Evolutionary conservation across 371 early-diverging fungal species (phyloP).

Genomic region (Apophysomyces elegans): DNA sequence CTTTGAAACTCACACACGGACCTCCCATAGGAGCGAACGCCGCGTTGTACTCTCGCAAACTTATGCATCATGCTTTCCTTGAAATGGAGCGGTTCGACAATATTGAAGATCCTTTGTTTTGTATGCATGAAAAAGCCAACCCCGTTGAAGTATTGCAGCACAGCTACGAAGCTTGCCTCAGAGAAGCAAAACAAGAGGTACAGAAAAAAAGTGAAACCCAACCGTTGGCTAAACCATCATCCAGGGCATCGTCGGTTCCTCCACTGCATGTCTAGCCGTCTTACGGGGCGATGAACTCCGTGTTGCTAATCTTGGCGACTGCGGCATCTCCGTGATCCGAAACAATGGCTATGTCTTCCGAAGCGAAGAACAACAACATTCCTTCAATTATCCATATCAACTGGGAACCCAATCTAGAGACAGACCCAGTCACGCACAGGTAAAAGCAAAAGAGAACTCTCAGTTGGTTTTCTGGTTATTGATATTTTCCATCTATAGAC

Average conservation of each 20-base stretch:
- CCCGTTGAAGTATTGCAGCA: slow-evolving; percentile 75
- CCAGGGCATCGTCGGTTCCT: slow-evolving; percentile 81
- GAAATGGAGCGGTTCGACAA: slow-evolving; percentile 73
- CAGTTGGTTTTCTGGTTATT: background rate
- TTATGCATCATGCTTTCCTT: slow-evolving; percentile 87
- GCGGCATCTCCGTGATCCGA: slow-evolving; percentile 85
- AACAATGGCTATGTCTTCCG: slow-evolving; percentile 84
- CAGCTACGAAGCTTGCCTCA: slow-evolving; percentile 69
- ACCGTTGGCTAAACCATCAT: background rate
- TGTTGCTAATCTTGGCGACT: slow-evolving; percentile 92
- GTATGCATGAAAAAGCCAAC: slow-evolving; percentile 29
- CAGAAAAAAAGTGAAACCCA: background rate
- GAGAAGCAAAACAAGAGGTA: slow-evolving; percentile 75
- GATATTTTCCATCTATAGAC: slow-evolving; percentile 14
- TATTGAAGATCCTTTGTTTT: slow-evolving; percentile 18
- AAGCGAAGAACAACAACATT: slow-evolving; percentile 86
- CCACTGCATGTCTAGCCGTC: slow-evolving; percentile 87
- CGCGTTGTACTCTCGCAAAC: slow-evolving; percentile 82
- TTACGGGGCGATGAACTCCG: slow-evolving; percentile 87
- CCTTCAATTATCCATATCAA: slow-evolving; percentile 81
- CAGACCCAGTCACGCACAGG: slow-evolving; percentile 70
- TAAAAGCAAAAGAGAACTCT: slow-evolving; percentile 13
- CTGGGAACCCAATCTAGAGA: slow-evolving; percentile 70
- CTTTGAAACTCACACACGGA: background rate
- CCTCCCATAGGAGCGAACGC: slow-evolving; percentile 73